Base-by-base conservation (phyloP, 1,284 basidiomycete species). In the Naganishia cerealis region DNA sequence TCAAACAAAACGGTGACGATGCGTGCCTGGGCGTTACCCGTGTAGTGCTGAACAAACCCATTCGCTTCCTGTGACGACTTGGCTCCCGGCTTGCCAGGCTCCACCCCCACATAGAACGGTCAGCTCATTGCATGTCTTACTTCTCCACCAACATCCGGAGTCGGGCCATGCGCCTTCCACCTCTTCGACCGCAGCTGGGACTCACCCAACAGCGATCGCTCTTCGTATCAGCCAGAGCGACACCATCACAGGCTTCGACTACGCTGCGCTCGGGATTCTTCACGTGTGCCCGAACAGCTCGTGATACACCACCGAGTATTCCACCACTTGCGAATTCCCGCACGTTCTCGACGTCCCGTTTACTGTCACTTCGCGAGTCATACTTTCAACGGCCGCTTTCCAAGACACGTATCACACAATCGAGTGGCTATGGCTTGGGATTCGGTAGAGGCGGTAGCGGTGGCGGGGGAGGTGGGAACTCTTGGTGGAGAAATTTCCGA, bases 401-500 rank as follows among this genome's bases (percentile, higher is more conserved):
- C 21, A 56, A 54, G n/a, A 53, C 46, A 2, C 58, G 58, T 40
- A 46, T 36, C 16, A 54, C 54, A 4, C 59, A 54, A 24, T 36
- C 65, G 16, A 65, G 70, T 21, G 62, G 70, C 9, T 65, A 71
- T 65, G 70, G 72, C 26, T 66, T 70, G 29, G 67, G 68, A 18
- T 57, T 33, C 38, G 46, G 67, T 16, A 67, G 71, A 53, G 54
- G 67, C 24, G 66, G 70, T 3, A 53, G 72, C 21, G 15, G 54
- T 1, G 38, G 42, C 5, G 61, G 70, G 0, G 52, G 65, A 10
- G 50, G 43, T 16, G 48, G 56, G 39, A 54, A 40, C 13, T 59
- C 59, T 0, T 75, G 73, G 73, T 76, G 69, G 40, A 53, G 54
- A 7, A 68, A 68, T n/a, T 56, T 76, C 24, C 65, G 70, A 26